A percentile compares a stretch with the other conserved stretches of the same genome.
Evolutionary conservation across 306 rosid genomes (phyloP).

Genomic region (Myrica gale): DNA sequence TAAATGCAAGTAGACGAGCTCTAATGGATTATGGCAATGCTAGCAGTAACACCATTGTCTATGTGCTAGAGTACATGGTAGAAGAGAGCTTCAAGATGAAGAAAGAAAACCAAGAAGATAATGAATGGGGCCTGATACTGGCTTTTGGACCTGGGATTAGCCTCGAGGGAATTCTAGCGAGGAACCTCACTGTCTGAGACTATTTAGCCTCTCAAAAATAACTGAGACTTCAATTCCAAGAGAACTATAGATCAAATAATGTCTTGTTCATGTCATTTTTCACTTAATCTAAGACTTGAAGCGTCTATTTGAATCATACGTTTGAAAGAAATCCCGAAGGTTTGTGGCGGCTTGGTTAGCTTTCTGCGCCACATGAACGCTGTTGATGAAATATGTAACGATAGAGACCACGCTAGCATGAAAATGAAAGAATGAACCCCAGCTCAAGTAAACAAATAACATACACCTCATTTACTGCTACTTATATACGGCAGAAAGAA

Average conservation of each 20-base stretch:
- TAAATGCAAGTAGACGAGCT: slow-evolving; percentile 72
- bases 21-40: slow-evolving; percentile 86
- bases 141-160: slow-evolving; percentile 95
- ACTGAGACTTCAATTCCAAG: neutral
- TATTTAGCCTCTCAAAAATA: neutral
- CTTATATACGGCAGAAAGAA: no score
- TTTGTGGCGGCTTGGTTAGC: no score
- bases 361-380: no score
- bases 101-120: slow-evolving; percentile 37
- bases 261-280: neutral
- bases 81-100: slow-evolving; percentile 58
- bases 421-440: no score
- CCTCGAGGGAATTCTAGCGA: slow-evolving; percentile 82
- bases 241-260: neutral
- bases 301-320: neutral
- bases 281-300: neutral
- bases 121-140: slow-evolving; percentile 82
- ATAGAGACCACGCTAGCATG: no score
- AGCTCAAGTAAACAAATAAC: no score
- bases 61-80: slow-evolving; percentile 82
- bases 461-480: no score
- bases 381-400: no score
- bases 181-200: slow-evolving; percentile 53
- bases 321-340: neutral
- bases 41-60: slow-evolving; percentile 79